Evolutionary conservation across 1,139 yeast genomes (phyloP).

Genomic region (Blastobotrys serpentis): DNA sequence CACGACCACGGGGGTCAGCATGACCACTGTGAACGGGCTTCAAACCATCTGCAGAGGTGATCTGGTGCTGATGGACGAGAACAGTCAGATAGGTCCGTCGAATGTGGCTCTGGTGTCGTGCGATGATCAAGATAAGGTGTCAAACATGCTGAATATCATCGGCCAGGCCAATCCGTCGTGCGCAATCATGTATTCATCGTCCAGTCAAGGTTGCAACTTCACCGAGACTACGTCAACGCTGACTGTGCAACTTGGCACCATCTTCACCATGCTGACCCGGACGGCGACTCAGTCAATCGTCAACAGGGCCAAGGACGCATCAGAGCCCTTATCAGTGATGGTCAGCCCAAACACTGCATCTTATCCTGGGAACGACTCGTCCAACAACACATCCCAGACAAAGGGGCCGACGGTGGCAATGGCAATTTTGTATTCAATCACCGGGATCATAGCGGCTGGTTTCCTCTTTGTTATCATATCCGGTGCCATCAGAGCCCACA

Average conservation of each 20-base stretch:
- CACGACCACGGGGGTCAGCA: slow-evolving; percentile 26
- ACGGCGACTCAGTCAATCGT: slow-evolving; percentile 29
- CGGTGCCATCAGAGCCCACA: slow-evolving; percentile 38
- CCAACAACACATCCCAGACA: slow-evolving; percentile 14
- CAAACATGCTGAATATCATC: slow-evolving; percentile 27
- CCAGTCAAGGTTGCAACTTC: slow-evolving; percentile 31
- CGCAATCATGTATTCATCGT: slow-evolving; percentile 33
- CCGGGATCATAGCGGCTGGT: slow-evolving; percentile 36
- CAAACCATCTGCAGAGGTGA: slow-evolving; percentile 30
- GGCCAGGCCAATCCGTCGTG: slow-evolving; percentile 32
- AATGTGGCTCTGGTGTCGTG: slow-evolving; percentile 34
- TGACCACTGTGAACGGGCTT: slow-evolving; percentile 23
- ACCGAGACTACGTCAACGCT: slow-evolving; percentile 15
- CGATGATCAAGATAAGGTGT: slow-evolving; percentile 30
- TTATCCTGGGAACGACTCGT: slow-evolving; percentile 12
- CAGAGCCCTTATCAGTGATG: slow-evolving; percentile 22
- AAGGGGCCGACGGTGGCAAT: slow-evolving; percentile 32
- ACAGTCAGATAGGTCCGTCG: slow-evolving; percentile 11
- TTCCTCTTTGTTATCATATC: slow-evolving; percentile 36
- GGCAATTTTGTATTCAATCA: slow-evolving; percentile 35
- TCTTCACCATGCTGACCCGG: slow-evolving; percentile 32
- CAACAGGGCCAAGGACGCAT: slow-evolving; percentile 24
- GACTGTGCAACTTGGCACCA: slow-evolving; percentile 32
- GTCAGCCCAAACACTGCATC: slow-evolving; percentile 23
- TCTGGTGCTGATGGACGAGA: slow-evolving; percentile 20